Base-by-base conservation (phyloP, 2,329 filamentous ascomycete species). In the Rhinocladiella similis region DNA sequence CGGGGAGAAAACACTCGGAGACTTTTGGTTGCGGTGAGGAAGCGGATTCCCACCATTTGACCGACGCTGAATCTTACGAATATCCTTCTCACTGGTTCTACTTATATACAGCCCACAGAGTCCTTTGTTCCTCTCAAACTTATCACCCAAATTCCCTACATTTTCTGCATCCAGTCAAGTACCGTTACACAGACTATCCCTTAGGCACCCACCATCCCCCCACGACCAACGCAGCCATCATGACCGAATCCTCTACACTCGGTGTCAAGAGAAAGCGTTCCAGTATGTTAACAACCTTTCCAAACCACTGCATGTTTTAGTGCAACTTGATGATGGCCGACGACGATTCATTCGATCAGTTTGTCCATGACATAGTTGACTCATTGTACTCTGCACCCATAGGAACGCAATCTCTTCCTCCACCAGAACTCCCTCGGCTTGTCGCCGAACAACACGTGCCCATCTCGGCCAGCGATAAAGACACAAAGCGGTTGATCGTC, bases 331-430 rank as follows among this genome's bases (percentile, higher is more conserved):
- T 10, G 7, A 14, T 20, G 18, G 5, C 18, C 22, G 20, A 25
- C 42, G 22, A 45, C 18, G 16, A 45, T 2, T 25, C 42, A 7
- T 20, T 45, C 5, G 19, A 45, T n/a, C 6, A 3, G 20, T 36
- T 51, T 39, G 36, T 39, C 20, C n/a, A 20, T 22, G 14, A 53
- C 19, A 22, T n/a, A 42, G 2, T 51, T 36, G 46, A 16, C 20
- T 16, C 36, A 22, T 33, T 41, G 10, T 49, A 48, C 36, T 57
- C 52, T 54, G 45, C 43, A 13, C 18, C 19, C 35, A n/a, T 42
- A 91, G 89, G 90, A 75, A 97, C 94, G 50, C 94, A 97, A 74
- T 97, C 94, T 54, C 88, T 96, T 59, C 94, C 94, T 57, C 92
- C 93, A 53, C 94, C 94, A 18, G 84, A 88, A 62, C 84, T 99